phyloP scores from a whole-genome alignment of 1,284 basidiomycete species.

The Uromyces viciae-fabae region DNA sequence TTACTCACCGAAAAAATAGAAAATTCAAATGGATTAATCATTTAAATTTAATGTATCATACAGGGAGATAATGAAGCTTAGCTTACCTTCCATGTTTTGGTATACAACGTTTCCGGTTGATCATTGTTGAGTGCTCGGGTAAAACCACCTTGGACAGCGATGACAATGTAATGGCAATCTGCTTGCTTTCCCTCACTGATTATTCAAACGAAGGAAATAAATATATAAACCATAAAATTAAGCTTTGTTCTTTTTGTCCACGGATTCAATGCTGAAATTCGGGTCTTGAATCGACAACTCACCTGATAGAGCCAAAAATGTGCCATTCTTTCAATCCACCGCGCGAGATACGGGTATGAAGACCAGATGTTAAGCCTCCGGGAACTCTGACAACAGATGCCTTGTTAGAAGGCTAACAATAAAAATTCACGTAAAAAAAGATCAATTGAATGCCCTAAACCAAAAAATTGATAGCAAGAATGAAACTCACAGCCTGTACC shows the following conservation, averaged over 20 bases:
- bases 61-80: neutral
- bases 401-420: slow-evolving; percentile 34
- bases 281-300: too few relatives aligned
- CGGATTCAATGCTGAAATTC: too few relatives aligned
- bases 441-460: neutral
- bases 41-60: neutral
- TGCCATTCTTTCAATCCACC: slow-evolving; percentile 44
- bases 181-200: slow-evolving; percentile 37
- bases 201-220: neutral
- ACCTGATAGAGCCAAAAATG: slow-evolving; percentile 46
- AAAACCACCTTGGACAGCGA: slow-evolving; percentile 44
- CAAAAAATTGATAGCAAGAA: neutral
- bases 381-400: slow-evolving; percentile 39
- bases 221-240: neutral
- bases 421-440: neutral
- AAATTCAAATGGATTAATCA: neutral
- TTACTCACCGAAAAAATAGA: slow-evolving; percentile 49
- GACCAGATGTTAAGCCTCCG: slow-evolving; percentile 43
- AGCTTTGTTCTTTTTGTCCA: neutral
- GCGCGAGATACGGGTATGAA: slow-evolving; percentile 40
- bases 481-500: slow-evolving; percentile 22
- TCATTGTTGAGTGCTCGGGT: slow-evolving; percentile 41
- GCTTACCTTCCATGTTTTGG: slow-evolving; percentile 45
- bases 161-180: slow-evolving; percentile 43
- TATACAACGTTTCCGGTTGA: slow-evolving; percentile 30